Percentiles rank a stretch among this genome's conserved stretches.
These are phyloP conservation scores for Panellus pusillus DNA, from an alignment of 768 basidiomycete species.

Conservation along the genomic window DNA sequence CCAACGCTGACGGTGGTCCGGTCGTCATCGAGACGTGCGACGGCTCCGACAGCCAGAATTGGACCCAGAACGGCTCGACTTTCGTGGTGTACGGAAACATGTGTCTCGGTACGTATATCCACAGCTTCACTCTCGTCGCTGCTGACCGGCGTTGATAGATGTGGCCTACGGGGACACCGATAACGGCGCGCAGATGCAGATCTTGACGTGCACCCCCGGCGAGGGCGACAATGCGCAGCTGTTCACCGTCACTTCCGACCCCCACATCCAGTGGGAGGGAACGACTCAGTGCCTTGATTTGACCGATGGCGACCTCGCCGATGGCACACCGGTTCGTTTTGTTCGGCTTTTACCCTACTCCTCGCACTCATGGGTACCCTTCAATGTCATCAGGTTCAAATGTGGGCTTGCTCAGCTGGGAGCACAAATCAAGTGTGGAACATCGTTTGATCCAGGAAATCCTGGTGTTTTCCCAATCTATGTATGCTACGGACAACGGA, in stretches of 20 bases:
- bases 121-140: background rate
- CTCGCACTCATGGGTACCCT: no score
- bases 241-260: constrained; percentile 1
- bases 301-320: constrained; percentile 5
- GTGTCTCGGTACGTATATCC: background rate
- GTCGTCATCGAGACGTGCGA: constrained; percentile 22
- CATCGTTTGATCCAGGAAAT: no score
- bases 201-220: constrained; percentile 24
- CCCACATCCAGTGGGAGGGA: constrained; percentile 14
- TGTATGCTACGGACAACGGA: no score
- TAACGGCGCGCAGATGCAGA: constrained; percentile 27
- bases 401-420: no score
- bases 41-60: constrained; percentile 21
- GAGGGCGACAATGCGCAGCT: constrained; percentile 18
- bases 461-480: no score
- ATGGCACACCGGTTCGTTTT: background rate
- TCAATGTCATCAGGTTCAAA: no score
- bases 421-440: no score
- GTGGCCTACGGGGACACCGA: constrained; percentile 22
- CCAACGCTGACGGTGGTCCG: constrained; percentile 22
- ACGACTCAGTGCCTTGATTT: constrained; percentile 6
- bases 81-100: background rate
- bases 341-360: no score
- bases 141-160: constrained; percentile 5
- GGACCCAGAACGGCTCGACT: constrained; percentile 17